phyloP scores from a whole-genome alignment of 2,329 filamentous ascomycete genomes.

The Gyromitra esculenta region DNA sequence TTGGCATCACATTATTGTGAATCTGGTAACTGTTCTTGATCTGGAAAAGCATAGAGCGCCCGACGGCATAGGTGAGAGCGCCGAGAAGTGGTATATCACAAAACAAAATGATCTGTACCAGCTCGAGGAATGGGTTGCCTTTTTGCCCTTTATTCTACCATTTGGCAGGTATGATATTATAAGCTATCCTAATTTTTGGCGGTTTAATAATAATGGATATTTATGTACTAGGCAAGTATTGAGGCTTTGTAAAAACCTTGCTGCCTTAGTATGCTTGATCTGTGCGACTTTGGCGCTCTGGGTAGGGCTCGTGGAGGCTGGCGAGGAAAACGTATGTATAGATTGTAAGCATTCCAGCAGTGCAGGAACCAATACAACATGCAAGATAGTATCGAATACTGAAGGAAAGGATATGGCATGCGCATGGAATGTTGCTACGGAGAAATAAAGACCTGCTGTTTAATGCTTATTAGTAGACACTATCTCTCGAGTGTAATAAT shows the following conservation, averaged over 20 bases:
- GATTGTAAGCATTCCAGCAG: background rate
- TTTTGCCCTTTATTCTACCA: constrained; percentile 26
- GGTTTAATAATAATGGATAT: background rate
- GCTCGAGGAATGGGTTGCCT: constrained; percentile 40
- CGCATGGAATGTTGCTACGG: background rate
- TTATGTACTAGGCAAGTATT: background rate
- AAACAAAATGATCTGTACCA: constrained; percentile 45
- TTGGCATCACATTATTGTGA: constrained; percentile 22
- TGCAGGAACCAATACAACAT: background rate
- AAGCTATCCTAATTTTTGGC: background rate
- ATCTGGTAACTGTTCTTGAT: constrained; percentile 34
- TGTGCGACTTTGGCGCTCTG: constrained; percentile 11
- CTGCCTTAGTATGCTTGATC: constrained; percentile 10
- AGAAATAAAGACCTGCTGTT: background rate
- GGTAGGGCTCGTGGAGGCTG: constrained; percentile 10
- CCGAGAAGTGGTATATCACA: constrained; percentile 22
- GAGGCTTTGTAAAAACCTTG: constrained; percentile 8
- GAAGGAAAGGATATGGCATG: no score
- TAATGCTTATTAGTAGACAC: background rate
- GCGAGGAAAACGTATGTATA: background rate
- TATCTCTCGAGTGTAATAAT: no score
- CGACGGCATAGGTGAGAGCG: background rate
- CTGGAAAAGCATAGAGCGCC: constrained; percentile 13
- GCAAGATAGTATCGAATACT: background rate
- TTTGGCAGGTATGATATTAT: constrained; percentile 15